Percentiles rank a stretch among this genome's conserved stretches.
phyloP scores from a whole-genome alignment of 768 basidiomycete species.

The Amanita muscaria region DNA sequence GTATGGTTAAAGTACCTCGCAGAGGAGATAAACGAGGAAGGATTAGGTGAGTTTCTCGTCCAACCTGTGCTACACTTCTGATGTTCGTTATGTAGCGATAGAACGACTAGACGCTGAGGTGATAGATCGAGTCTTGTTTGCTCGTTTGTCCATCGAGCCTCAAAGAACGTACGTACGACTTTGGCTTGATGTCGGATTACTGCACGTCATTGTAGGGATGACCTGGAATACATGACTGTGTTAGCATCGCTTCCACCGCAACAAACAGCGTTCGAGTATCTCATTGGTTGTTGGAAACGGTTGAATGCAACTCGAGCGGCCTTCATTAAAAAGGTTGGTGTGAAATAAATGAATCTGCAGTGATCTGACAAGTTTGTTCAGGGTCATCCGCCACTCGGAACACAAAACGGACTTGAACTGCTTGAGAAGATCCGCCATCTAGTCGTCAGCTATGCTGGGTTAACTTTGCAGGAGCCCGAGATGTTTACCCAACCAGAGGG shows the following conservation, averaged over 20 bases:
- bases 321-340: slow-evolving; percentile 55
- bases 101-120: slow-evolving; percentile 46
- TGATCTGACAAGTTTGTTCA: slow-evolving; percentile 15
- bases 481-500: slow-evolving; percentile 89
- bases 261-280: slow-evolving; percentile 83
- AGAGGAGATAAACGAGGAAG: slow-evolving; percentile 58
- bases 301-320: slow-evolving; percentile 45
- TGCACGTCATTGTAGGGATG: slow-evolving; percentile 39
- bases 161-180: slow-evolving; percentile 49
- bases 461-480: slow-evolving; percentile 83
- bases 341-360: background rate
- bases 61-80: slow-evolving; percentile 2
- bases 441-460: slow-evolving; percentile 80
- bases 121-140: slow-evolving; percentile 73
- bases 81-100: slow-evolving; percentile 21
- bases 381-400: slow-evolving; percentile 55
- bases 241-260: slow-evolving; percentile 67
- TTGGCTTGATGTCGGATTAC: background rate
- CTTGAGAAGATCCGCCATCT: slow-evolving; percentile 76
- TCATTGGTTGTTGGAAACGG: slow-evolving; percentile 91
- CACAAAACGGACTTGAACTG: slow-evolving; percentile 48
- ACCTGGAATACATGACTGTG: slow-evolving; percentile 65
- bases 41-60: slow-evolving; percentile 29
- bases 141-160: slow-evolving; percentile 70
- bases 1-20: slow-evolving; percentile 80